Evolutionary conservation across 2,329 filamentous ascomycete species (phyloP).

Genomic region (Geosmithia putterillii): DNA sequence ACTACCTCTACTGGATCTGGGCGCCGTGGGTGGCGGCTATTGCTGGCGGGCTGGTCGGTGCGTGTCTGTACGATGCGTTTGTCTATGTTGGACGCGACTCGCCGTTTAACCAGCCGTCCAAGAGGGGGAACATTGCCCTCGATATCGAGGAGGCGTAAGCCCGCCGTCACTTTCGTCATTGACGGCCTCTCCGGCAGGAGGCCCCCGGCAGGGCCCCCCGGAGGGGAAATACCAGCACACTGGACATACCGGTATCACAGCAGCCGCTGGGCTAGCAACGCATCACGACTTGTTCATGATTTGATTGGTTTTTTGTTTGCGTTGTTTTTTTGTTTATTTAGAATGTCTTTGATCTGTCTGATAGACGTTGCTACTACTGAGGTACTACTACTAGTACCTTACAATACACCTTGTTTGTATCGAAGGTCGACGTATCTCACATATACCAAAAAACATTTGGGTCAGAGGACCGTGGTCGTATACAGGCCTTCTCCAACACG

Average conservation of each 20-base stretch:
- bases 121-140: background rate
- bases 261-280: background rate
- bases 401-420: too few relatives aligned
- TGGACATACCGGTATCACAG: background rate
- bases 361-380: too few relatives aligned
- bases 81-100: background rate
- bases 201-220: too few relatives aligned
- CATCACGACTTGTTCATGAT: background rate
- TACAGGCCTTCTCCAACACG: background rate
- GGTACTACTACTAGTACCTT: too few relatives aligned
- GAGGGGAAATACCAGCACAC: too few relatives aligned
- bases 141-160: background rate
- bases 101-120: constrained; percentile 1
- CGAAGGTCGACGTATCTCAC: too few relatives aligned
- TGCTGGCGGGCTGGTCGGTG: background rate
- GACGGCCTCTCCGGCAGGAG: too few relatives aligned
- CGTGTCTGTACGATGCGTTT: background rate
- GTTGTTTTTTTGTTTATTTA: background rate
- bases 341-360: background rate
- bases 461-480: too few relatives aligned
- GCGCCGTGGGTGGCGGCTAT: constrained; percentile 1
- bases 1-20: constrained; percentile 1
- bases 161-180: too few relatives aligned
- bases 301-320: background rate
- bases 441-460: too few relatives aligned